Conservation (phyloP, 352 stramenopile species). For the Hyaloperonospora arabidopsidis region DNA sequence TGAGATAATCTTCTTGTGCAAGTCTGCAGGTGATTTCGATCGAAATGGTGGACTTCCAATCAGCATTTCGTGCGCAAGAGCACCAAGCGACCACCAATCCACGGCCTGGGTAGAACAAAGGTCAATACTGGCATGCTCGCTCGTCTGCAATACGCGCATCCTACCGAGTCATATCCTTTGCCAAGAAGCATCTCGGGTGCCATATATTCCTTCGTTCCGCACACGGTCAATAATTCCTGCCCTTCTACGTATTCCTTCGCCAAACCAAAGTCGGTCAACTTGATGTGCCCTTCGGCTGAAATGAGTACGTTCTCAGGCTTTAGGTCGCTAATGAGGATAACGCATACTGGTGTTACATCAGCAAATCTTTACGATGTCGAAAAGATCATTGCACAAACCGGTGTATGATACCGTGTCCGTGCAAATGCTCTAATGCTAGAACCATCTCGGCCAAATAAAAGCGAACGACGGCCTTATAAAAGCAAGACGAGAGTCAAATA, state of each 20-base stretch:
- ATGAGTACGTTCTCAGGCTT: constrained; percentile 92
- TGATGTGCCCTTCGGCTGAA: constrained; percentile 82
- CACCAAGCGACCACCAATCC: constrained; percentile 82
- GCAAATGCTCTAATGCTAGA: constrained; percentile 72
- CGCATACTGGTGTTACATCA: background rate
- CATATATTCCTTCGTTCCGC: constrained; percentile 85
- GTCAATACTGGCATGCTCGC: constrained; percentile 4
- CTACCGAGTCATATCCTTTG: constrained; percentile 74
- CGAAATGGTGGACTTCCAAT: constrained; percentile 64
- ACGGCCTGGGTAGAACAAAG: constrained; percentile 37
- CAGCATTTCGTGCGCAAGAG: constrained; percentile 74
- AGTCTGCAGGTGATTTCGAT: constrained; percentile 56
- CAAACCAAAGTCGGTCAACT: constrained; percentile 89
- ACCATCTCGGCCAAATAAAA: constrained; percentile 86
- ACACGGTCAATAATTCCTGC: constrained; percentile 67
- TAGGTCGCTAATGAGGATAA: constrained; percentile 45
- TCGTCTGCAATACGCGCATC: background rate
- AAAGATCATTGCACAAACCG: constrained; percentile 30
- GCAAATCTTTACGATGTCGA: background rate
- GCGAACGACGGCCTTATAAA: constrained; percentile 43
- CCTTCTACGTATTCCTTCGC: constrained; percentile 65
- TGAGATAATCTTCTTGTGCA: constrained; percentile 74
- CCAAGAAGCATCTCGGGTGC: constrained; percentile 76
- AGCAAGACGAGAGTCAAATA: constrained; percentile 1
- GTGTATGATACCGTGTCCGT: constrained; percentile 76